These are phyloP conservation scores for Vitis hybrid DNA, from an alignment of 177 flowering plant genomes.

Conservation along the genomic window DNA sequence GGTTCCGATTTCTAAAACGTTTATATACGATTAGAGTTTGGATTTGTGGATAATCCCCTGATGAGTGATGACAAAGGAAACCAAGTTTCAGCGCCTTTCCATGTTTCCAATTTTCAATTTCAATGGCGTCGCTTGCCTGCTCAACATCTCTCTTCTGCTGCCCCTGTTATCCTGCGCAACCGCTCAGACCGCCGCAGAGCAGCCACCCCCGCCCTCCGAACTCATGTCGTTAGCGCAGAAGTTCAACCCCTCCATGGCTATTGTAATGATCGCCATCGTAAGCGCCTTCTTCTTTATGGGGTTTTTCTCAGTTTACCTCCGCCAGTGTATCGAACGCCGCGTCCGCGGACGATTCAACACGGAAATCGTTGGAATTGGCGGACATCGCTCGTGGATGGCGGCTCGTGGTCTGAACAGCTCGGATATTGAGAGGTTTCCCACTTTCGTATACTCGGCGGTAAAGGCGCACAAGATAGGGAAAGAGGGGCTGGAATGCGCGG, in stretches of 20 bases:
- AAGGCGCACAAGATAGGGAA: conserved; percentile 48
- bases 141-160: background rate
- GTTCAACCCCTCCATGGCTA: conserved; percentile 42
- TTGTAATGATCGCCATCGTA: conserved; percentile 42
- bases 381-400: conserved; percentile 17
- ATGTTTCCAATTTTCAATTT: background rate
- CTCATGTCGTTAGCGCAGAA: background rate
- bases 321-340: conserved; percentile 31
- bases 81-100: background rate
- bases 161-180: background rate
- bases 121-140: background rate
- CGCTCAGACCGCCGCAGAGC: background rate
- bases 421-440: conserved; percentile 49
- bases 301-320: conserved; percentile 51
- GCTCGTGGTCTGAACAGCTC: conserved; percentile 43
- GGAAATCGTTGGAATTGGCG: background rate
- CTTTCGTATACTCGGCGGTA: conserved; percentile 51
- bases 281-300: conserved; percentile 54
- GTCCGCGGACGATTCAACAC: conserved; percentile 1
- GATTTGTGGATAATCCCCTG: too few species aligned
- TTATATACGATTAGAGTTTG: too few species aligned
- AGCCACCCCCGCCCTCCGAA: conserved; percentile 4
- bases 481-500: conserved; percentile 58
- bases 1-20: too few species aligned
- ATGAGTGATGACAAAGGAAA: background rate